Percentiles rank a stretch among this genome's conserved stretches.
Evolutionary conservation across 805 yeast species (phyloP).

Genomic region (Yueomyces sinensis): DNA sequence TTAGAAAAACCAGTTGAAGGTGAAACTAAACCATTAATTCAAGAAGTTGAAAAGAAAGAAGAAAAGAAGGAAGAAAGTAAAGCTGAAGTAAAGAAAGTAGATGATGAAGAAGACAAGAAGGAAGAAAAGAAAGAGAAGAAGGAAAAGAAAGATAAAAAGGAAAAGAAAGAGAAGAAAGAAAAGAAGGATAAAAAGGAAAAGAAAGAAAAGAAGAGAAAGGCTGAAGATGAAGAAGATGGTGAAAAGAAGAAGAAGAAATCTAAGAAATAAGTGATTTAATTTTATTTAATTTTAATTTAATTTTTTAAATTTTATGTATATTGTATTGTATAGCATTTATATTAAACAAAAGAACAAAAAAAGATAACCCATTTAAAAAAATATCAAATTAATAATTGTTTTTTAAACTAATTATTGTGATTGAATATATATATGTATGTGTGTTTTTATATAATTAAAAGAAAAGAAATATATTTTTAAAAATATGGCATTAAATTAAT

Average conservation of each 20-base stretch:
- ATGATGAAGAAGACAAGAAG: constrained; percentile 1
- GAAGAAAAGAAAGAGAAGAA: constrained; percentile 3
- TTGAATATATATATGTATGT: too few relatives aligned
- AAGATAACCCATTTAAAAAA: too few relatives aligned
- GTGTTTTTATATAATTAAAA: too few relatives aligned
- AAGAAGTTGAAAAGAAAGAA: constrained; percentile 3
- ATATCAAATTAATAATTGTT: too few relatives aligned
- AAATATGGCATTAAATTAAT: too few relatives aligned
- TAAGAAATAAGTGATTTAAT: too few relatives aligned
- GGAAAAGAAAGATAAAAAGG: constrained; percentile 2
- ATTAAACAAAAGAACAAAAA: too few relatives aligned
- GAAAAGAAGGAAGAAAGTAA: constrained; percentile 2
- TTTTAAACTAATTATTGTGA: too few relatives aligned
- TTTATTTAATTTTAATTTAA: too few relatives aligned
- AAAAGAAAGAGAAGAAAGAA: constrained; percentile 2
- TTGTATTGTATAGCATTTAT: too few relatives aligned
- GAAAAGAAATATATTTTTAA: too few relatives aligned
- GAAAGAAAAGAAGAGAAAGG: constrained; percentile 3
- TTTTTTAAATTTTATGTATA: too few relatives aligned
- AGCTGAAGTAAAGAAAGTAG: constrained; percentile 2
- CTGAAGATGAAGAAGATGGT: constrained; percentile 3
- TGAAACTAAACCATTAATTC: constrained; percentile 3
- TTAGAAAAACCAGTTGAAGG: constrained; percentile 38
- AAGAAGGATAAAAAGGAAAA: constrained; percentile 3
- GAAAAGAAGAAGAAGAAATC: constrained; percentile 4